Base-by-base conservation (phyloP, 352 stramenopile species). In the Nothophytophthora sp. region DNA sequence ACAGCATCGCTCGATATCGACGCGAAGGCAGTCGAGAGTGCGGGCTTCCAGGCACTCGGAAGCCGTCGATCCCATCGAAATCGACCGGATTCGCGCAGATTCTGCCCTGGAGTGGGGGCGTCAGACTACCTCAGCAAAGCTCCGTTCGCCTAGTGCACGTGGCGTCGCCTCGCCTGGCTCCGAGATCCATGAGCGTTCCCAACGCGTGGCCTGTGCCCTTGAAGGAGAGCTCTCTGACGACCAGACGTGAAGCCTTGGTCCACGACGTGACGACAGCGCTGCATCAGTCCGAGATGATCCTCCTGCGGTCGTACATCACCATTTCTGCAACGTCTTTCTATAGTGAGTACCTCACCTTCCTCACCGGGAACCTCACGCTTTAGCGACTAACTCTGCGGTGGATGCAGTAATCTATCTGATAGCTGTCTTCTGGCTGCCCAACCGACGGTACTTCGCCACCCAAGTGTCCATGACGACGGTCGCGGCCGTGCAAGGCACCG, bases 391-490 rank as follows among this genome's bases (percentile, higher is more conserved):
- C n/a, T n/a, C n/a, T n/a, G n/a, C n/a, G n/a, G n/a, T n/a, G n/a
- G n/a, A n/a, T n/a, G 13, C 22, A 70, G 61, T 48, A 11, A 28
- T 59, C 4, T 63, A 70, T 32, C 35, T 66, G 23, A 27, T 58
- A 20, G 46, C 24, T 2, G 45, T 67, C 0, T 70, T 63, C 38
- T 47, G 33, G n/a, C 51, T 67, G 3, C 56, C 18, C 0, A 73
- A 73, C 35, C 55, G 54, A 2, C 46, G 42, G 3, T 70, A 55
- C 32, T 59, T 70, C 7, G 55, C 57, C 9, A 66, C 55, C 10
- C 35, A 63, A 24, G 32, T 56, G 3, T 55, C 48, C 47, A 27
- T 66, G 13, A 60, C 35, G 19, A 63, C 40, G 0, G 19, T 58
- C 16, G 39, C 58, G n/a, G 50, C 49, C 3, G 51, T 70, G 18